A percentile compares a stretch with the other conserved stretches of the same genome.
Evolutionary conservation across 371 early-diverging fungal species (phyloP).

Genomic region (Haplosporangium sp.): DNA sequence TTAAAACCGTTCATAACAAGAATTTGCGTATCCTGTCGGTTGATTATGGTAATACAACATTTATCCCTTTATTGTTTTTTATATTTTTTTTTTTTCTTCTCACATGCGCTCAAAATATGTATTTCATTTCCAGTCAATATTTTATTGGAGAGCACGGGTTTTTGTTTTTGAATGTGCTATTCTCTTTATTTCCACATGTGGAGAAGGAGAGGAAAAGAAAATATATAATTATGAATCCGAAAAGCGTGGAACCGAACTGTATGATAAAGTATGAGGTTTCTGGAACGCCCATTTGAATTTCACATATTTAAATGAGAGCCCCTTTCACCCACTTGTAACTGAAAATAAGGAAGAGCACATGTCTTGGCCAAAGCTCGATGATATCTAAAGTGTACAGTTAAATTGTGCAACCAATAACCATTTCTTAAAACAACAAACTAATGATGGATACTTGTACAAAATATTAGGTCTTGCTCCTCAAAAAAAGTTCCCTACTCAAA

Average conservation of each 20-base stretch:
- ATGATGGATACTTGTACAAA: too few species aligned
- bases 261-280: not conserved
- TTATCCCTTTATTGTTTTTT: not conserved
- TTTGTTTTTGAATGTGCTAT: not conserved
- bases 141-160: not conserved
- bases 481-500: conserved; percentile 49
- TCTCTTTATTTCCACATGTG: not conserved
- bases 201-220: not conserved
- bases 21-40: conserved; percentile 48
- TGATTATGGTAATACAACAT: conserved; percentile 38
- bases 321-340: too few species aligned
- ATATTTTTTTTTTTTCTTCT: not conserved
- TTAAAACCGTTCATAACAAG: conserved; percentile 53
- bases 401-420: too few species aligned
- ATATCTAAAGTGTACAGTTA: not conserved
- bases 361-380: too few species aligned
- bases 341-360: too few species aligned
- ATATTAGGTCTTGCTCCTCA: conserved; percentile 48
- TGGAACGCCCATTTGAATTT: not conserved
- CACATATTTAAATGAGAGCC: not conserved
- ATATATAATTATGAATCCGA: too few species aligned
- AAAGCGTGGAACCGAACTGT: not conserved
- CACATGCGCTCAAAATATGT: conserved; percentile 3
- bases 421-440: too few species aligned
- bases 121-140: not conserved